phyloP scores from a whole-genome alignment of 306 rosid genomes.

The Begonia fuchsioides region DNA sequence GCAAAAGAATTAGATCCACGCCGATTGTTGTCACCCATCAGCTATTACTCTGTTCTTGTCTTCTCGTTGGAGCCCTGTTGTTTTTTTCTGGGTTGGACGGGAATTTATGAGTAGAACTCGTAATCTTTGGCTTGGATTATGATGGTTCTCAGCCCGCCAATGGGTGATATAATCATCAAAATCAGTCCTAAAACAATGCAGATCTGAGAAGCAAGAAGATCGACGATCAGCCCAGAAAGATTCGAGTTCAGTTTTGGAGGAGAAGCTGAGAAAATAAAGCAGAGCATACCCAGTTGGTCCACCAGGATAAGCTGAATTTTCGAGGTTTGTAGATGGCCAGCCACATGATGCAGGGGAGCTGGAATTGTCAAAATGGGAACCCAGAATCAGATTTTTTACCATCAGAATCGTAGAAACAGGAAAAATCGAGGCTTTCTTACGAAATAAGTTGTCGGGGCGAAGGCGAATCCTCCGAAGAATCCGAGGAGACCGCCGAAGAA shows the following conservation, averaged over 20 bases:
- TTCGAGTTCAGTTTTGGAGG: background rate
- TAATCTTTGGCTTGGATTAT: constrained; percentile 38
- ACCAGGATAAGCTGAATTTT: constrained; percentile 62
- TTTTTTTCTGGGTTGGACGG: background rate
- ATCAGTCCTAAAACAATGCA: constrained; percentile 54
- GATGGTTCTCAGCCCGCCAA: constrained; percentile 72
- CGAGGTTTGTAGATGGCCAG: constrained; percentile 63
- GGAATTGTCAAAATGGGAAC: constrained; percentile 9
- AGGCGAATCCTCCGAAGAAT: too few relatives aligned
- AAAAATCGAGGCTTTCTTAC: constrained; percentile 25
- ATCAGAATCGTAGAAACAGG: background rate
- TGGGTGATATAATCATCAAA: constrained; percentile 51
- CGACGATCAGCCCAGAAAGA: background rate
- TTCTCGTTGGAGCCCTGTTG: background rate
- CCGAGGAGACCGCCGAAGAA: constrained; percentile 65
- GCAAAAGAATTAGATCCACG: background rate
- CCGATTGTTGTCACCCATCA: background rate
- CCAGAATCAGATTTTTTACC: background rate
- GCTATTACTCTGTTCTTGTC: background rate
- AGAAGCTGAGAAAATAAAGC: background rate
- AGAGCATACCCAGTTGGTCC: constrained; percentile 49
- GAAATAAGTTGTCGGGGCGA: constrained; percentile 77
- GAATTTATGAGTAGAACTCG: constrained; percentile 38
- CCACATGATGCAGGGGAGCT: constrained; percentile 91
- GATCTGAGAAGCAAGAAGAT: constrained; percentile 26